A percentile compares a stretch with the other conserved stretches of the same genome.
Evolutionary conservation across 495 filamentous ascomycete species (phyloP).

Genomic region (Penicillium riverlandense): DNA sequence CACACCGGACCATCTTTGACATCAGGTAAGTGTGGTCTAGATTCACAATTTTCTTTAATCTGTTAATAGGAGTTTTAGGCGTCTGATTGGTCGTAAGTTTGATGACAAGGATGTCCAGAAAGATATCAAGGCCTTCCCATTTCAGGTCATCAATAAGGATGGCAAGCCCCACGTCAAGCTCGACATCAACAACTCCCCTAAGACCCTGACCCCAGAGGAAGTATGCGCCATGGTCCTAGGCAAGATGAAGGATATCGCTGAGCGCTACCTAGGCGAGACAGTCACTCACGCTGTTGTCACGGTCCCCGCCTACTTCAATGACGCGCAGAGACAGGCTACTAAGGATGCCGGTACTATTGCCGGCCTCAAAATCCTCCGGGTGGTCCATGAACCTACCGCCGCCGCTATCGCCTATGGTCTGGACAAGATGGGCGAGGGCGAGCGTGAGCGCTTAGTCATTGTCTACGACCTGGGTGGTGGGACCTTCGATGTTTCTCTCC

Average conservation of each 20-base stretch:
- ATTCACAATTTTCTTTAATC: neutral
- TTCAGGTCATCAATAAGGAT: conserved; percentile 74
- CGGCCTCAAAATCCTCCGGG: conserved; percentile 92
- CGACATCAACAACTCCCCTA: conserved; percentile 62
- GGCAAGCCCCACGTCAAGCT: conserved; percentile 77
- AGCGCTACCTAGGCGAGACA: conserved; percentile 87
- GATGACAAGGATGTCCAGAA: conserved; percentile 76
- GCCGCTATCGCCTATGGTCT: conserved; percentile 84
- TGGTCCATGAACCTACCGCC: conserved; percentile 91
- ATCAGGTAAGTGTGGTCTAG: conserved; percentile 62
- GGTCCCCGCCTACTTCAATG: conserved; percentile 98
- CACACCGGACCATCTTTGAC: conserved; percentile 80
- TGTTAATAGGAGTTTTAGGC: conserved; percentile 44
- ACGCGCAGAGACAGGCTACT: conserved; percentile 95
- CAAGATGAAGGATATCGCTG: conserved; percentile 98
- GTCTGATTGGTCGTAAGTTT: conserved; percentile 85
- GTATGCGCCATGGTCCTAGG: conserved; percentile 80
- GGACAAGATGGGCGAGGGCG: conserved; percentile 62
- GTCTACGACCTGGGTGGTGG: conserved; percentile 99
- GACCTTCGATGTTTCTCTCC: conserved; percentile 99
- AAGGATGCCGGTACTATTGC: conserved; percentile 95
- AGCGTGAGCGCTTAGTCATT: conserved; percentile 76
- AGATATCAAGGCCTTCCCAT: conserved; percentile 93
- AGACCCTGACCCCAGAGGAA: conserved; percentile 80
- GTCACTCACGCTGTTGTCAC: conserved; percentile 96